Base-by-base conservation (phyloP, 345 rosid genomes). In the Durio zibethinus region DNA sequence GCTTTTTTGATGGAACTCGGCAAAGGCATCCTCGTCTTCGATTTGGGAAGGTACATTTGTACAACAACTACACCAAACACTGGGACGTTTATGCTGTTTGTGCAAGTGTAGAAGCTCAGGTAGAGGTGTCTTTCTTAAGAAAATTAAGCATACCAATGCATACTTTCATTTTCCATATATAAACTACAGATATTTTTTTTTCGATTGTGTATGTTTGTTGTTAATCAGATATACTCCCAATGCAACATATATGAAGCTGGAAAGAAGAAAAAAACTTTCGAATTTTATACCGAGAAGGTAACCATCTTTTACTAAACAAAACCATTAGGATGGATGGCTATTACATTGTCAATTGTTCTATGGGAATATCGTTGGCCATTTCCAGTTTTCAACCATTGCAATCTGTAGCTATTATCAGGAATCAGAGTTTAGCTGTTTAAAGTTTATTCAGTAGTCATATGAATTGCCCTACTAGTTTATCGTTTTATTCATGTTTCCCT, bases 171-270 rank as follows among this genome's bases (percentile, higher is more conserved):
- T 27, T 10, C 14, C 42, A 36, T 25, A 8, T 31, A 18, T 18
- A 33, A 59, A 16, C 47, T 53, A 25, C 40, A 2, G 27, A 56
- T 38, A 16, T 11, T 36, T 2, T 56, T 38, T 5, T 2, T 42
- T 57, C 2, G 43, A 73, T 74, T 35, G 62, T 21, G 38, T 45
- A 47, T 73, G 48, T 6, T 53, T 72, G 83, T 77, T 75, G 12
- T 48, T 71, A 10, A 52, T 63, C 86, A 95, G 98, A 86, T 93
- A 80, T 91, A 86, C 75, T 96, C 98, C 53, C 97, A 93, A 56
- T 88, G 97, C 93, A 92, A 96, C 85, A 88, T 93, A 83, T 92
- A 92, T 38, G 97, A 96, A 88, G 98, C 97, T 6, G 97, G 94
- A 77, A 83, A 79, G 79, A 96, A 93, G 85, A 91, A 93, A 81